Base-by-base conservation (phyloP, 192 early-diverging fungal species). In the Backusella mclennaniae region DNA sequence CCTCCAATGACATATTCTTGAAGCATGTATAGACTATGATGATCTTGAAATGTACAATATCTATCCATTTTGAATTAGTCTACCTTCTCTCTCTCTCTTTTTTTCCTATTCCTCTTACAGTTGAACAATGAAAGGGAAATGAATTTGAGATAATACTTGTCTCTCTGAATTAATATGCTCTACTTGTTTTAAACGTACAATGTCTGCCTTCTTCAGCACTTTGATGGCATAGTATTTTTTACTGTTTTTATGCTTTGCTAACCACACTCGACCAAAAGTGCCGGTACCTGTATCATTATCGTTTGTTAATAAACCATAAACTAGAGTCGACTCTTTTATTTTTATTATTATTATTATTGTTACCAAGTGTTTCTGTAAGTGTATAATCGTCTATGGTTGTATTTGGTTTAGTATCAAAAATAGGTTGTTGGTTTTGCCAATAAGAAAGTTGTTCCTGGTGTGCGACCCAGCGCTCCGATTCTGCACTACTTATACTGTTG, bases 111-210 rank as follows among this genome's bases (percentile, higher is more conserved):
- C 23, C 38, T 67, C 93, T 80, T 95, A 89, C 89, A 98, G 89
- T 72, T 89, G 83, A 63, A 98, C 96, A 67, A 97, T 83, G 79
- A 96, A 98, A 42, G 96, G 97, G 77, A 91, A 93, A 83, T 91
- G 87, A 44, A 96, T 89, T 77, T 89, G 86, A 44, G 92, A 93
- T 17, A 98, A 86, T 71, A 98, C 95, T 44, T 89, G 87, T 81
- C 94, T 92, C 82, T 98, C 97, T 88, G 95, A 95, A 84, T 97
- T 93, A 66, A 95, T 97, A 77, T 98, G 96, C 84, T 98, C 97
- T 29, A 98, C 96, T 80, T 98, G 97, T 84, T 94, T 94, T 80
- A 95, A 87, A 44, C 92, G 90, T 66, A 98, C 95, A 11, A 98
- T 91, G 66, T 98, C 95, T 69, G 89, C 82, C 81, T 98, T 98